Base-by-base conservation (phyloP, 129 eudicot species). In the Cynara cardunculus region DNA sequence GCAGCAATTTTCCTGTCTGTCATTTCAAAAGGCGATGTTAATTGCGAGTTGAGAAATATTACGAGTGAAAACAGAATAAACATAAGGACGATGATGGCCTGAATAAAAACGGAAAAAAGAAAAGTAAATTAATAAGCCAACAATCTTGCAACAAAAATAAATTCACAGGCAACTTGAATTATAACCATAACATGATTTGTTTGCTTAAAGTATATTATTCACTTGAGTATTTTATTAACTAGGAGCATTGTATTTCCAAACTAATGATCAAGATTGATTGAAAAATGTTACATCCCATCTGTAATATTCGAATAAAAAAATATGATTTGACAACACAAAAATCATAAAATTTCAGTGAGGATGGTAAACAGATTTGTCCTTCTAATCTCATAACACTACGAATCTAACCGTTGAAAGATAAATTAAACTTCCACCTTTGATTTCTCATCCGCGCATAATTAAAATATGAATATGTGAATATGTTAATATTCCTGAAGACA, bases 1-100 rank as follows among this genome's bases (percentile, higher is more conserved):
- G 86, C 31, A 95, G 84, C 78, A 90, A 71, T 66, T 90, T 89
- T 34, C 93, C 96, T 0, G 97, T 95, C 99, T 95, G 89, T 37
- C 37, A 84, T 28, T 53, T 80, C 8, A 14, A 77, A 56, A 6
- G 3, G 10, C 18, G 75, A 35, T 5, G 53, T 46, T 73, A 64
- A 44, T 4, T 4, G 69, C 19, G 11, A 46, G 7, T 61, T 28
- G 22, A 27, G 65, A 1, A 27, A n/a, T 14, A 73, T 10, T 16
- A 69, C 1, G 8, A 44, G 8, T 22, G 9, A 28, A 49, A 84
- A 3, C 3, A 79, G 25, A 18, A 28, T 13, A 46, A 69, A 56
- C 3, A 44, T 31, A 12, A 35, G 7, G 19, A 66, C 24, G 19
- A 66, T 4, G 16, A 32, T 10, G 31, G 64, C 24, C 32, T 4